Evolutionary conservation across 164 flowering plant genomes (phyloP).

Genomic region (Nelumbo lutea): DNA sequence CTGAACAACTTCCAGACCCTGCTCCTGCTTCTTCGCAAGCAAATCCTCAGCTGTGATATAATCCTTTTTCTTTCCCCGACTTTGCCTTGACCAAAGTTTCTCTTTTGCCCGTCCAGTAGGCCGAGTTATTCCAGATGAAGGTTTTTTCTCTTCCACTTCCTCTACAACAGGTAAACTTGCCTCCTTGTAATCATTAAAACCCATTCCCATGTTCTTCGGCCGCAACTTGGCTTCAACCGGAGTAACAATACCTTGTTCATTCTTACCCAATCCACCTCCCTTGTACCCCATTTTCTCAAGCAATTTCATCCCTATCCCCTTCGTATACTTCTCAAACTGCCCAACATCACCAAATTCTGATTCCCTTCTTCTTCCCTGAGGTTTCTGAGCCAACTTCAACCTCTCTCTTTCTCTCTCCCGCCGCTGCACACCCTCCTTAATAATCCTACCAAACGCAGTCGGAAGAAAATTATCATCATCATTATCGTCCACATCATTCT

Average conservation of each 20-base stretch:
- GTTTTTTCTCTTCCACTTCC: conserved; percentile 38
- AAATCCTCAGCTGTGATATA: conserved; percentile 68
- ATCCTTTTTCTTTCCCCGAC: conserved; percentile 37
- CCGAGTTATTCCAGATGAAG: conserved; percentile 15
- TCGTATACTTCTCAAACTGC: conserved; percentile 64
- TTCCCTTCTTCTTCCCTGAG: conserved; percentile 25
- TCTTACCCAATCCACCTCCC: conserved; percentile 91
- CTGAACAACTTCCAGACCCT: conserved; percentile 56
- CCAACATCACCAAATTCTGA: conserved; percentile 41
- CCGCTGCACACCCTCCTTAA: conserved; percentile 61
- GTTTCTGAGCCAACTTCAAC: conserved; percentile 28
- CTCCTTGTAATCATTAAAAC: conserved; percentile 68
- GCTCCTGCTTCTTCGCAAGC: conserved; percentile 62
- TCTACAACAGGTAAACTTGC: conserved; percentile 29
- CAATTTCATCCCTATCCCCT: conserved; percentile 75
- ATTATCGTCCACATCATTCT: conserved; percentile 24
- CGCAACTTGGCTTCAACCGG: conserved; percentile 76
- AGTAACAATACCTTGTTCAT: conserved; percentile 77
- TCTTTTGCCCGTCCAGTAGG: conserved; percentile 25
- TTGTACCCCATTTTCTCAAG: conserved; percentile 88
- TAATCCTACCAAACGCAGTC: conserved; percentile 66
- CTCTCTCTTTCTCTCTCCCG: conserved; percentile 50
- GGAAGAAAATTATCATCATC: conserved; percentile 53
- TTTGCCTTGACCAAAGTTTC: conserved; percentile 52
- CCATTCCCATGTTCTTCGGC: conserved; percentile 88